These are phyloP conservation scores for Russula lepida DNA, from an alignment of 768 basidiomycete species.

Conservation along the genomic window DNA sequence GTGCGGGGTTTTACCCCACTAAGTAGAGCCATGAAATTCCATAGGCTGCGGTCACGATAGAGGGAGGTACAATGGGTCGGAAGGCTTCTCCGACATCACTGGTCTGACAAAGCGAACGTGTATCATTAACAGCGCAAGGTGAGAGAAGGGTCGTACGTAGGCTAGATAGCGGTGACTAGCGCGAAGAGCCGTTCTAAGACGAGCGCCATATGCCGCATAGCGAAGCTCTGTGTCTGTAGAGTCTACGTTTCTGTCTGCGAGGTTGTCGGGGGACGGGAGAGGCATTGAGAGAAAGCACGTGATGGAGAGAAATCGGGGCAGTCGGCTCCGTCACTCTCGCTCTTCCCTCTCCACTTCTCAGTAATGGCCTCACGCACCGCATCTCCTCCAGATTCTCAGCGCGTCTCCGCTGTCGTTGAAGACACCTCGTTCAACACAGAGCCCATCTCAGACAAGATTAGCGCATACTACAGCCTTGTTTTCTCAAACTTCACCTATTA, in stretches of 20 bases:
- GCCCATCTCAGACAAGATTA: conserved; percentile 61
- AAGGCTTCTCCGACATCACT: conserved; percentile 82
- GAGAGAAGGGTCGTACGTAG: conserved; percentile 42
- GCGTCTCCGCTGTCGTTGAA: conserved; percentile 26
- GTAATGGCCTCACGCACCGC: conserved; percentile 22
- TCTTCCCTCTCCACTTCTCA: neutral
- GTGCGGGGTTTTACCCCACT: conserved; percentile 38
- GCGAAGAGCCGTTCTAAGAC: conserved; percentile 65
- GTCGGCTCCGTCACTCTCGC: neutral
- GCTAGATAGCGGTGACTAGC: conserved; percentile 67
- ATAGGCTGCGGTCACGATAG: conserved; percentile 67
- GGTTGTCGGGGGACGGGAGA: conserved; percentile 39
- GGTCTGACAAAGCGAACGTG: conserved; percentile 37
- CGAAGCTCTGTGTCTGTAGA: conserved; percentile 60
- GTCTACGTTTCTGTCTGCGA: conserved; percentile 58
- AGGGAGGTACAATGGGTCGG: conserved; percentile 66
- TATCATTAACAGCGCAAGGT: conserved; percentile 18
- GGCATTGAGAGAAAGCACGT: conserved; percentile 10
- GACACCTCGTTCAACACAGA: conserved; percentile 22
- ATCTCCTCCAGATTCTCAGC: conserved; percentile 26
- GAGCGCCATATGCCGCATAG: conserved; percentile 71
- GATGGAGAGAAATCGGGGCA: neutral
- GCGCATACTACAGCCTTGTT: conserved; percentile 89
- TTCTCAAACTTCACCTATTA: conserved; percentile 95
- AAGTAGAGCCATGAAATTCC: conserved; percentile 80